These are phyloP conservation scores for Diplosphaera chodatii DNA, from an alignment of 139 green algal species.

Conservation along the genomic window DNA sequence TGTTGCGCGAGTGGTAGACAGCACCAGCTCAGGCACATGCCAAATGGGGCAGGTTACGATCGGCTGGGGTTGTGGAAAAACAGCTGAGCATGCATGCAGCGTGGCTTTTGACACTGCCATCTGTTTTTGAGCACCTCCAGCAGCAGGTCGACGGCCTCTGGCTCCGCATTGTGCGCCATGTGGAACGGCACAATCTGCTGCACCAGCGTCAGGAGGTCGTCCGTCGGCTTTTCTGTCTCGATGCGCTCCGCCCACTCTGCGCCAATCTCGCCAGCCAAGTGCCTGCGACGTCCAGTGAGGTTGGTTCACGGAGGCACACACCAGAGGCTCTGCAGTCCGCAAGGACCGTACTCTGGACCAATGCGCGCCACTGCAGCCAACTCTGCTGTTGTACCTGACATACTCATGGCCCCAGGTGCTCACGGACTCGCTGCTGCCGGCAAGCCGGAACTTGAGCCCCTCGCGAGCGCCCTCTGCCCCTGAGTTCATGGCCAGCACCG, in stretches of 20 bases:
- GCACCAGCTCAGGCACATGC: background rate
- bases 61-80: too few species aligned
- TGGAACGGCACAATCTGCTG: conserved; percentile 93
- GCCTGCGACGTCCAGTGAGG: too few species aligned
- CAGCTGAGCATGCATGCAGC: too few species aligned
- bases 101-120: too few species aligned
- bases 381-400: too few species aligned
- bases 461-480: conserved; percentile 64
- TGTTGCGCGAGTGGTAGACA: background rate
- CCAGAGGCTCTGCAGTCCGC: too few species aligned
- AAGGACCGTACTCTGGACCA: too few species aligned
- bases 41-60: too few species aligned
- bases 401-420: conserved; percentile 96
- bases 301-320: too few species aligned
- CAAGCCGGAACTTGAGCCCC: conserved; percentile 72
- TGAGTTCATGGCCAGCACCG: conserved; percentile 89
- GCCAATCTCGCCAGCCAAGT: conserved; percentile 86
- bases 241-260: conserved; percentile 56
- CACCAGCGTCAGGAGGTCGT: conserved; percentile 87
- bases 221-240: conserved; percentile 28
- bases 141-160: conserved; percentile 96
- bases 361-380: too few species aligned
- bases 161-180: conserved; percentile 96
- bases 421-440: conserved; percentile 44
- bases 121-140: too few species aligned